Evolutionary conservation across 805 yeast genomes (phyloP), one percentile per base, ranked within the genome.

Genomic region (Komagataella ulmi): DNA sequence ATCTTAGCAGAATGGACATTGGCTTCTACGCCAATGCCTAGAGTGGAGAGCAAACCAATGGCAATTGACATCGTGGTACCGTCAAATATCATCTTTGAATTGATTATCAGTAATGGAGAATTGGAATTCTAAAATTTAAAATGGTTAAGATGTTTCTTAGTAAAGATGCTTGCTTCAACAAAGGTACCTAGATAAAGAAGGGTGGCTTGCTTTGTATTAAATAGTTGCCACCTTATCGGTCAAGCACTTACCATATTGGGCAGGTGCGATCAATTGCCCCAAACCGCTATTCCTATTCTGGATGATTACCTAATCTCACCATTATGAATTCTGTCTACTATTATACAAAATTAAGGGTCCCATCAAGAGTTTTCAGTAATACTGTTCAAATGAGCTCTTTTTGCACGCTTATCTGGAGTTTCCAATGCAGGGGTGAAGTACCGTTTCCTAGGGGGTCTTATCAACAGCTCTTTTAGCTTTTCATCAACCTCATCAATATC

Each of bases 1-100:
- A 79, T 68, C 52, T 72, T 68, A 47, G 79, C 73, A 17, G 72
- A 65, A 60, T 72, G 76, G 24, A 67, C 72, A 52, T 69, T 75
- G 51, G 78, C 81, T 45, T 74, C 73, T n/a, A 43, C 36, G 18
- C 49, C 14, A 49, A 30, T 36, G 47, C 45, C 40, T 5, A 30
- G n/a, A 14, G 12, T 30, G 14, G 40, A 30, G 14, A 30, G 40
- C 40, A 30, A 30, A 14, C 40, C 40, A 30, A 30, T 30, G 14
- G 40, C 40, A 10, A 30, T 30, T 30, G 14, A 30, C 40, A 30
- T 30, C 40, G 40, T 30, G 8, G 40, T 14, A 30, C 40, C 40
- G n/a, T 30, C 40, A 30, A 30, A 10, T 10, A 30, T 30, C 40
- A 30, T 30, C 40, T 30, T 30, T 8, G 6, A 3, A 2, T 30